These are phyloP conservation scores for Euptelea pleiosperma DNA, from an alignment of 164 flowering plant species.

Conservation along the genomic window DNA sequence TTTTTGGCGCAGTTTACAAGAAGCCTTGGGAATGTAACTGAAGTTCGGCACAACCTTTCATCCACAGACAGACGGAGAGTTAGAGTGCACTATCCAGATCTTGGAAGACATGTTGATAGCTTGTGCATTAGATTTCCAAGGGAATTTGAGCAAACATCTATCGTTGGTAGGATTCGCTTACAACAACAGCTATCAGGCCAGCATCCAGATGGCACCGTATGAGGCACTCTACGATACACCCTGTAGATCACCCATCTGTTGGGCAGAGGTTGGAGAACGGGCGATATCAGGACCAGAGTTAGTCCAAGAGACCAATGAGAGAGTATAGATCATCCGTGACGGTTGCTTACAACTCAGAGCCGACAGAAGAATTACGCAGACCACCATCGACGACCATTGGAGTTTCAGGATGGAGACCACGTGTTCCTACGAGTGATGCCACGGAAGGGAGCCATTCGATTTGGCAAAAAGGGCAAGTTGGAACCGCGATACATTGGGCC, in stretches of 20 bases:
- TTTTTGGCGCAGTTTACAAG: not conserved
- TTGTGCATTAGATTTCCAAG: not conserved
- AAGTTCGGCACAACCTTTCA: not conserved
- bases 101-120: not conserved
- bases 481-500: too few relatives aligned
- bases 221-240: not conserved
- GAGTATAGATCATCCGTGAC: not conserved
- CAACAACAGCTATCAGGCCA: not conserved
- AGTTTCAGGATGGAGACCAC: too few relatives aligned
- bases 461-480: too few relatives aligned
- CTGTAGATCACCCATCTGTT: not conserved
- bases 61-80: not conserved
- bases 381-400: too few relatives aligned
- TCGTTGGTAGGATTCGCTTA: not conserved
- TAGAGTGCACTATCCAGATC: not conserved
- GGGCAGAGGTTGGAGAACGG: constrained; percentile 6
- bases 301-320: not conserved
- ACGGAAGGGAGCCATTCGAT: too few relatives aligned
- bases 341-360: too few relatives aligned
- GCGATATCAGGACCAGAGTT: not conserved
- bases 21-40: too few relatives aligned
- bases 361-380: too few relatives aligned
- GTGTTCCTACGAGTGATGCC: too few relatives aligned
- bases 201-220: not conserved
- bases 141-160: not conserved